Evolutionary conservation across 2,329 filamentous ascomycete genomes (phyloP), one percentile per base, ranked within the genome.

Genomic region (Cryphonectria japonica): DNA sequence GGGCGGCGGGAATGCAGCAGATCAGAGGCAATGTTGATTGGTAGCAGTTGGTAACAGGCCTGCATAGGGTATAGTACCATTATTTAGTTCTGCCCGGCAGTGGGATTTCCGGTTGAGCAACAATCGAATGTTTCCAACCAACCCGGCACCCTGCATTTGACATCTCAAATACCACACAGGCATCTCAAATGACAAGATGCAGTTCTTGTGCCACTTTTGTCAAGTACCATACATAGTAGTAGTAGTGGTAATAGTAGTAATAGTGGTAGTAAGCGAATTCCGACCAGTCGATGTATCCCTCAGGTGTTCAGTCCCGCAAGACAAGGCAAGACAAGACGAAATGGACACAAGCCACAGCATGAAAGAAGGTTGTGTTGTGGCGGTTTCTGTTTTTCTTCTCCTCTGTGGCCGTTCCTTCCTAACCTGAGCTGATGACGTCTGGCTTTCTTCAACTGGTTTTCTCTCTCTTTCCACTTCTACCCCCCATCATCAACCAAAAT

Each of bases 1-100:
- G n/a, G 50, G 22, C 22, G 50, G 6, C 16, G 6, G 19, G 37
- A 39, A 46, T 11, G 52, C 26, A 64, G 41, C 13, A 46, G n/a
- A 69, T 71, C 57, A 29, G 43, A 50, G 26, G n/a, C 70, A 32
- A 67, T 37, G 39, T n/a, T 69, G 70, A 71, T 71, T 71, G 70
- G 70, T 50, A 61, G 62, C 52, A 61, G 60, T 67, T 71, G 70
- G 70, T 50, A 61, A 67, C 41, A 52, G 39, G 16, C 14, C 54
- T 43, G 62, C 11, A 50, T 32, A n/a, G 2, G 14, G 19, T 19
- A n/a, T 50, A 50, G 46, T n/a, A 9, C 22, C 50, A 37, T 39
- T 62, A 50, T n/a, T 19, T n/a, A 50, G 29, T 29, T 39, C 67
- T 50, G 46, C 57, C 68, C 59, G 68, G 63, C 70, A 50, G 67